These are phyloP conservation scores for Fusarium paranaense DNA, from an alignment of 2,329 filamentous ascomycete genomes.

Conservation along the genomic window DNA sequence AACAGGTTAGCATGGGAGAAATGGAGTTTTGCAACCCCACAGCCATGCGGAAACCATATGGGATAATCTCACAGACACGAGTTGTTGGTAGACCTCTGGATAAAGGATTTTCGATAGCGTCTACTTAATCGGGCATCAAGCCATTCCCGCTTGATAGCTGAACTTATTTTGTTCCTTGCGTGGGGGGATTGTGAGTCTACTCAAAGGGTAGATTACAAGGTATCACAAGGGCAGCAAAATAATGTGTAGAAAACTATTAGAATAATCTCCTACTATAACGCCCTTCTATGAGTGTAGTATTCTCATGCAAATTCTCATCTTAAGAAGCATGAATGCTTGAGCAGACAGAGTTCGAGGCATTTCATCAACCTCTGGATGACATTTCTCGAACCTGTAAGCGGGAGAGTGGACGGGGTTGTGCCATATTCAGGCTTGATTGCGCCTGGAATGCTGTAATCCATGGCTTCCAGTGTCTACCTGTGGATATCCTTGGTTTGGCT, in stretches of 20 bases:
- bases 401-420: neutral
- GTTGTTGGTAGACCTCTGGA: neutral
- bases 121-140: neutral
- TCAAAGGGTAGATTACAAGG: too few relatives aligned
- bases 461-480: neutral
- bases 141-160: neutral
- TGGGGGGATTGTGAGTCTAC: too few relatives aligned
- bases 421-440: neutral
- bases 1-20: neutral
- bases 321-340: too few relatives aligned
- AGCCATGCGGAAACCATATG: neutral
- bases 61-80: neutral
- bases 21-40: neutral
- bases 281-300: too few relatives aligned
- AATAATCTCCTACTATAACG: too few relatives aligned
- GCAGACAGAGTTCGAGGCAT: neutral
- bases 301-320: too few relatives aligned
- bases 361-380: neutral
- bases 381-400: neutral
- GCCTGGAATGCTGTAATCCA: fast-evolving
- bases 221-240: too few relatives aligned
- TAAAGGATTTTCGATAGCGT: neutral
- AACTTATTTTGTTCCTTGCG: too few relatives aligned
- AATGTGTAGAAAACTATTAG: too few relatives aligned
- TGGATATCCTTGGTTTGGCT: too few relatives aligned